Evolutionary conservation across 2,329 filamentous ascomycete genomes (phyloP).

Genomic region (Cladosporium sp.): DNA sequence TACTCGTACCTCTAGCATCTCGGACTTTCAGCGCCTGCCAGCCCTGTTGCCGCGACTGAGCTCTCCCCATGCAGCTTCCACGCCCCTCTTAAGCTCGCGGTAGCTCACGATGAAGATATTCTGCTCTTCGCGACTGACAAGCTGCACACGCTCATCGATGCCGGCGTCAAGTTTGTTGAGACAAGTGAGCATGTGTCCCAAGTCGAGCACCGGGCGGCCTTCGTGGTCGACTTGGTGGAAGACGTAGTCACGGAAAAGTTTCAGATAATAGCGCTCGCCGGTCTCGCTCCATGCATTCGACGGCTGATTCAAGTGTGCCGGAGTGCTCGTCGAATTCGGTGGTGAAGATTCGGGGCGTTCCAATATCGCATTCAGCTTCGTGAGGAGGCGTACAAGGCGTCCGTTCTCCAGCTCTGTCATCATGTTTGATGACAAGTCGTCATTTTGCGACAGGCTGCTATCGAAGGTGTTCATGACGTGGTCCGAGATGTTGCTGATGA

Average conservation of each 20-base stretch:
- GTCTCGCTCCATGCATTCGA: constrained; percentile 73
- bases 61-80: constrained; percentile 60
- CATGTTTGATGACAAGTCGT: constrained; percentile 68
- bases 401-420: constrained; percentile 85
- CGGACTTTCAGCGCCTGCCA: background rate
- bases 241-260: constrained; percentile 93
- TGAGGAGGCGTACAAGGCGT: constrained; percentile 70
- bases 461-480: constrained; percentile 75
- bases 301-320: constrained; percentile 30
- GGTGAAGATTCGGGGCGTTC: constrained; percentile 75
- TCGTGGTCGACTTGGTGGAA: constrained; percentile 92
- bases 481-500: constrained; percentile 72
- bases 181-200: constrained; percentile 81
- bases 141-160: constrained; percentile 75
- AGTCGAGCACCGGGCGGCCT: constrained; percentile 76
- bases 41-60: constrained; percentile 28
- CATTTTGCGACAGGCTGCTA: constrained; percentile 71
- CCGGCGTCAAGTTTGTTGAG: constrained; percentile 92
- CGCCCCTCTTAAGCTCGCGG: constrained; percentile 71
- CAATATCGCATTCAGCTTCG: constrained; percentile 84
- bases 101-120: constrained; percentile 85
- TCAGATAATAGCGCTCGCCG: constrained; percentile 86
- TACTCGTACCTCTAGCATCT: background rate
- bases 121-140: constrained; percentile 87
- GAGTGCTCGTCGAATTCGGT: constrained; percentile 39